Conservation (phyloP, 805 yeast species). For the Lachancea sp. region DNA sequence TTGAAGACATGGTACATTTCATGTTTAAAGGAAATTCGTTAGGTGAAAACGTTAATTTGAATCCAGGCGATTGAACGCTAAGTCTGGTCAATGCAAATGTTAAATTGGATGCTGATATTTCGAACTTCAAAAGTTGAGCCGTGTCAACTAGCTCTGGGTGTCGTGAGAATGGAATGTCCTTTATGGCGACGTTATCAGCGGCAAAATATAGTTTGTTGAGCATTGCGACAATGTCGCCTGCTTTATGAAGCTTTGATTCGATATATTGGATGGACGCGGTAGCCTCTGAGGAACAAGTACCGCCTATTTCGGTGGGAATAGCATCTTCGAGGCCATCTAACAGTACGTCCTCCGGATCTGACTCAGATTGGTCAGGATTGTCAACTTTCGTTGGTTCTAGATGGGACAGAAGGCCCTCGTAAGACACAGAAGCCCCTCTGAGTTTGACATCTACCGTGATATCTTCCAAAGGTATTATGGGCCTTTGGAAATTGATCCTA, state of each 20-base stretch:
- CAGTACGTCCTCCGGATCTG: neutral
- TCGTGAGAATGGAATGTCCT: conserved; percentile 20
- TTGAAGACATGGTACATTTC: conserved; percentile 35
- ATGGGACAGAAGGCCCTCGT: neutral
- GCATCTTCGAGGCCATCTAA: neutral
- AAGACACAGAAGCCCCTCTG: conserved; percentile 2
- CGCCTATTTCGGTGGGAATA: neutral
- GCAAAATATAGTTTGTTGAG: conserved; percentile 20
- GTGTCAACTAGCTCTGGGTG: conserved; percentile 18
- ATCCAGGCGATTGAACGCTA: conserved; percentile 39
- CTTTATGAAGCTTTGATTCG: conserved; percentile 2
- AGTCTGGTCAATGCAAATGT: conserved; percentile 28
- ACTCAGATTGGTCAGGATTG: neutral
- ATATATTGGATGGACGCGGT: conserved; percentile 6
- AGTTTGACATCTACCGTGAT: conserved; percentile 3
- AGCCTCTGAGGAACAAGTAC: neutral
- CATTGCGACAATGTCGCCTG: conserved; percentile 9
- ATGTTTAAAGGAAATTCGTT: conserved; percentile 40
- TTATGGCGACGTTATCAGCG: conserved; percentile 20
- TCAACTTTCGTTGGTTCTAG: neutral
- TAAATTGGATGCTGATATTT: conserved; percentile 22
- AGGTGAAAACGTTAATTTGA: conserved; percentile 37
- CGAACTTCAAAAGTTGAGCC: conserved; percentile 19
- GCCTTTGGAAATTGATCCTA: conserved; percentile 1
- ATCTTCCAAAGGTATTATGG: conserved; percentile 2